phyloP scores from a whole-genome alignment of 2,329 filamentous ascomycete genomes.

The Botrytis elliptica region DNA sequence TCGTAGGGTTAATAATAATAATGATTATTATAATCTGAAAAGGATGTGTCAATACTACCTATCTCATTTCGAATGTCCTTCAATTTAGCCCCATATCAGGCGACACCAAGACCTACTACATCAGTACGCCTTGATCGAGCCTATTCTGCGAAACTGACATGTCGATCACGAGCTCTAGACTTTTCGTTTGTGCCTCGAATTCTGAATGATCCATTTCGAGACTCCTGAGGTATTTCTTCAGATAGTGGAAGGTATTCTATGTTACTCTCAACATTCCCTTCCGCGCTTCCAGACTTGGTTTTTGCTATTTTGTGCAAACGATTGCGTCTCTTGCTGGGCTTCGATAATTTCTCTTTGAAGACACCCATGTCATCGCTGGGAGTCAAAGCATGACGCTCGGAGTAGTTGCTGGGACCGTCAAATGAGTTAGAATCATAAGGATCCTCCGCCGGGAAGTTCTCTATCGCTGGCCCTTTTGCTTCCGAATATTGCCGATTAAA shows the following conservation, averaged over 20 bases:
- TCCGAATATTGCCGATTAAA: neutral
- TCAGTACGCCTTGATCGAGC: neutral
- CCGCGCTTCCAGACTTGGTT: neutral
- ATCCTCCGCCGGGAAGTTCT: neutral
- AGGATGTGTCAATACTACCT: neutral
- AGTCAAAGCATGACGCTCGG: neutral
- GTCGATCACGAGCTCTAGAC: neutral
- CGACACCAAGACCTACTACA: neutral
- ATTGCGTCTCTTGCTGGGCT: neutral
- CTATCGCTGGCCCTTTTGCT: neutral
- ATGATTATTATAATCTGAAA: neutral
- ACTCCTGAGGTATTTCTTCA: neutral
- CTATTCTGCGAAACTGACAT: slow-evolving; percentile 3
- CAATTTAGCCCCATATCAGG: neutral
- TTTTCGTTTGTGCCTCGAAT: neutral
- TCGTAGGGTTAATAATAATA: neutral
- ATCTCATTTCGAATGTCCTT: neutral
- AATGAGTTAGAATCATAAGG: neutral
- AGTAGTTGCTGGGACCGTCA: neutral
- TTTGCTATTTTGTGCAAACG: neutral
- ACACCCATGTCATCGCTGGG: neutral
- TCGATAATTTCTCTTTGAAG: neutral
- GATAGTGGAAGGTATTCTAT: neutral
- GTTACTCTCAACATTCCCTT: neutral
- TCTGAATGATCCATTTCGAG: neutral